A percentile compares a stretch with the other conserved stretches of the same genome.
These are phyloP conservation scores for Phaffia tasmanica DNA, from an alignment of 768 basidiomycete genomes.

Conservation along the genomic window DNA sequence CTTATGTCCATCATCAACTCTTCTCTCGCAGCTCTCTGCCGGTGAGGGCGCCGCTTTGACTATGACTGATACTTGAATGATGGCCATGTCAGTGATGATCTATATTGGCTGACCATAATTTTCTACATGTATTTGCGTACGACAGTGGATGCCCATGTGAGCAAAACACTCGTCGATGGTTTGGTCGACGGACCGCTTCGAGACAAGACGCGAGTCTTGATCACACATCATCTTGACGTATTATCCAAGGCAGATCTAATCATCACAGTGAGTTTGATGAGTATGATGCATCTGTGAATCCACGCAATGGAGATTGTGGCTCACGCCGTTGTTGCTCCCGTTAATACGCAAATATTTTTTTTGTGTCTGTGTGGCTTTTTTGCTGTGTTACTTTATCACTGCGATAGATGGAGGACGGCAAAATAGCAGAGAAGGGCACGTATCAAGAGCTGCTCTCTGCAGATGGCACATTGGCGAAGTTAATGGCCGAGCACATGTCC, in stretches of 20 bases:
- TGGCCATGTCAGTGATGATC: too few species aligned
- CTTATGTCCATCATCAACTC: not conserved
- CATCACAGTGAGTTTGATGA: slow-evolving; percentile 32
- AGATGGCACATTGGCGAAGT: slow-evolving; percentile 57
- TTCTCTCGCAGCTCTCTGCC: slow-evolving; percentile 40
- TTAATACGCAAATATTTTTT: too few species aligned
- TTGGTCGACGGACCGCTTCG: slow-evolving; percentile 47
- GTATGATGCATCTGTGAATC: not conserved
- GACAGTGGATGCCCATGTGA: slow-evolving; percentile 72
- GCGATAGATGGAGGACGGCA: slow-evolving; percentile 20
- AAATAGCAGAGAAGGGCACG: slow-evolving; percentile 18
- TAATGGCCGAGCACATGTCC: slow-evolving; percentile 62
- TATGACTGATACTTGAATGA: too few species aligned
- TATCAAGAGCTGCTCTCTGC: slow-evolving; percentile 32
- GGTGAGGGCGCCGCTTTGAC: too few species aligned
- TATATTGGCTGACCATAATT: too few species aligned
- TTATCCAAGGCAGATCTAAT: slow-evolving; percentile 34
- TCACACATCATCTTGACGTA: slow-evolving; percentile 38
- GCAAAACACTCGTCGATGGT: slow-evolving; percentile 56
- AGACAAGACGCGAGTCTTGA: slow-evolving; percentile 51
- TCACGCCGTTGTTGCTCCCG: too few species aligned
- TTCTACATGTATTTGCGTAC: slow-evolving; percentile 41
- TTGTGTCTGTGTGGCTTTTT: too few species aligned
- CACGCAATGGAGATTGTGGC: too few species aligned
- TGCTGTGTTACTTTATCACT: not conserved